Conservation (phyloP, 1,284 basidiomycete genomes). For the Pseudozyma sp. region DNA sequence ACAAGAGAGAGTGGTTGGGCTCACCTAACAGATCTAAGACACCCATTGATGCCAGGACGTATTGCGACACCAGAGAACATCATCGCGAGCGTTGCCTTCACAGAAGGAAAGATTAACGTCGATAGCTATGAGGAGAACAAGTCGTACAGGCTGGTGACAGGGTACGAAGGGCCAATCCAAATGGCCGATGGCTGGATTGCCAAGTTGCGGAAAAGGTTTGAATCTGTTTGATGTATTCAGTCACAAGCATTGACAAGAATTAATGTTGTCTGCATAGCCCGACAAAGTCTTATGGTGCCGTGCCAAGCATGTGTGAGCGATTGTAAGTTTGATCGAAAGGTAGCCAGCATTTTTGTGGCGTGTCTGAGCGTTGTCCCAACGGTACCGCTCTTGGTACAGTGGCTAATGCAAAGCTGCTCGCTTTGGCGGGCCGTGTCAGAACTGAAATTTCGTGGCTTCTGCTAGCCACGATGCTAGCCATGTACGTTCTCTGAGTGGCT, state of each 20-base stretch:
- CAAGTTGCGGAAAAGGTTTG: slow-evolving; percentile 32
- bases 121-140: slow-evolving; percentile 64
- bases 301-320: no score
- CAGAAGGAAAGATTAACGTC: slow-evolving; percentile 48
- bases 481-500: no score
- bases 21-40: slow-evolving; percentile 60
- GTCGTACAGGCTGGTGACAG: slow-evolving; percentile 61
- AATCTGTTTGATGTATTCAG: slow-evolving; percentile 25
- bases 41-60: slow-evolving; percentile 63
- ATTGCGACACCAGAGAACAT: slow-evolving; percentile 65
- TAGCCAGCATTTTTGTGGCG: no score
- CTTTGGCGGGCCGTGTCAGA: no score
- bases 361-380: no score
- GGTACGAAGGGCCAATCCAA: slow-evolving; percentile 60
- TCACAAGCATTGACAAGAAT: not conserved
- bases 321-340: no score
- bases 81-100: slow-evolving; percentile 62
- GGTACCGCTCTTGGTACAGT: no score
- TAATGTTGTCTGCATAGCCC: no score
- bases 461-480: no score
- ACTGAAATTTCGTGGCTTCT: no score
- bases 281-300: no score
- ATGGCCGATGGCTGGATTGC: slow-evolving; percentile 49
- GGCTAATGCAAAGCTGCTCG: no score
- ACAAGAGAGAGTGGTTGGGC: slow-evolving; percentile 63